A percentile compares a stretch with the other conserved stretches of the same genome.
These are phyloP conservation scores for Didymellaceae sp. DNA, from an alignment of 2,329 filamentous ascomycete species.

Conservation along the genomic window DNA sequence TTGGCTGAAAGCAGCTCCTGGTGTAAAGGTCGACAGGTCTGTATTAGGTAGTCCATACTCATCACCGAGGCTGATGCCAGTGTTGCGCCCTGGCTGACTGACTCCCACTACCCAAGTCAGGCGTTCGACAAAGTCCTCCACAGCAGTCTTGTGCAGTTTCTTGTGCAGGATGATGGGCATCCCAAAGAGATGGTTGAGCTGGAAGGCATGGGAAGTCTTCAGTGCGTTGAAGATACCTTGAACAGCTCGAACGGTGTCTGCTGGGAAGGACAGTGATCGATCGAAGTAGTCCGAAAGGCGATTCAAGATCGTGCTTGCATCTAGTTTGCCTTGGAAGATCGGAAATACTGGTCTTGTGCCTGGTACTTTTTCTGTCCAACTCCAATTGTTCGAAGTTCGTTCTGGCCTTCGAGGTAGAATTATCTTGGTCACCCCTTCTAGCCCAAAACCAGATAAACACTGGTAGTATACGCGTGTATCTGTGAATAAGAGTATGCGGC, in stretches of 20 bases:
- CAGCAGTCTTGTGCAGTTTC: neutral
- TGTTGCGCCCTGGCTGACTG: neutral
- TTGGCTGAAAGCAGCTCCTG: neutral
- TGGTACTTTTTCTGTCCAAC: slow-evolving; percentile 2
- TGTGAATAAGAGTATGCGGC: neutral
- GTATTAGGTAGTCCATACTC: neutral
- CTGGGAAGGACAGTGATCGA: neutral
- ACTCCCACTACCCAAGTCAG: slow-evolving; percentile 1
- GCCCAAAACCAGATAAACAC: slow-evolving; percentile 1
- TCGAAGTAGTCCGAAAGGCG: slow-evolving; percentile 3
- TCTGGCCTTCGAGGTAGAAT: neutral
- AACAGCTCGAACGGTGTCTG: neutral
- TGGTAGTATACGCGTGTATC: too few relatives aligned
- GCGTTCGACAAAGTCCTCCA: slow-evolving; percentile 1
- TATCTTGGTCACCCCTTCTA: slow-evolving; percentile 2
- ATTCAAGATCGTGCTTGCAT: neutral
- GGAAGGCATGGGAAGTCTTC: neutral
- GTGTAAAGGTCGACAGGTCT: neutral
- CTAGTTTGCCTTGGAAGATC: neutral
- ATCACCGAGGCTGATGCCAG: neutral
- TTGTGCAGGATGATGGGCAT: neutral
- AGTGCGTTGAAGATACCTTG: slow-evolving; percentile 2
- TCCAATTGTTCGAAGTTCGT: neutral
- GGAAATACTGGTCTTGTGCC: slow-evolving; percentile 1
- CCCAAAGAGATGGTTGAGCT: neutral